phyloP scores from a whole-genome alignment of 192 early-diverging fungal species.

The Rhizoclosmatium sp. region DNA sequence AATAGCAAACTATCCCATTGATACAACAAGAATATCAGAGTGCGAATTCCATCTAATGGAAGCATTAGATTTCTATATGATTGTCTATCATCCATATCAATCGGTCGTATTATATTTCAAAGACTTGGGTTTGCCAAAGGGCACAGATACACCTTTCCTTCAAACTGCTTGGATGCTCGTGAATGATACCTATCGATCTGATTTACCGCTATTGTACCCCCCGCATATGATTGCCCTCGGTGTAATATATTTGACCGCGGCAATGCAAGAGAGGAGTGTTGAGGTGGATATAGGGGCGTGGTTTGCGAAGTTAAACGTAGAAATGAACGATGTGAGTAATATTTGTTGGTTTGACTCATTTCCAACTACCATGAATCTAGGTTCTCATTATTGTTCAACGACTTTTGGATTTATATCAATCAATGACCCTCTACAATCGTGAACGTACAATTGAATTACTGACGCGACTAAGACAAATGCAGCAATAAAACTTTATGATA shows the following conservation, averaged over 20 bases:
- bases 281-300: constrained; percentile 71
- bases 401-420: constrained; percentile 73
- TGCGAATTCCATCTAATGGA: constrained; percentile 93
- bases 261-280: constrained; percentile 23
- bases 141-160: constrained; percentile 10
- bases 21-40: constrained; percentile 81
- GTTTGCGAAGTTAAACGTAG: constrained; percentile 85
- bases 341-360: constrained; percentile 21
- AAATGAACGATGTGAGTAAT: constrained; percentile 68
- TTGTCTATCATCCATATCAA: constrained; percentile 90
- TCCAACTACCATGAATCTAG: constrained; percentile 38
- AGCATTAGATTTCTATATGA: constrained; percentile 88
- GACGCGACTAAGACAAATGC: no score
- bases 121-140: constrained; percentile 9
- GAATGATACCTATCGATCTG: constrained; percentile 85
- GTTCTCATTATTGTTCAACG: constrained; percentile 79
- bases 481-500: no score
- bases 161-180: constrained; percentile 57
- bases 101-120: constrained; percentile 52
- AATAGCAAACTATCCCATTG: constrained; percentile 55
- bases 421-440: constrained; percentile 31
- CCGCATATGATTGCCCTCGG: constrained; percentile 90
- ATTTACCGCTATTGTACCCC: constrained; percentile 83
- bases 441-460: background rate
- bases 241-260: constrained; percentile 38